Evolutionary conservation across 2,329 filamentous ascomycete species (phyloP), one percentile per base, ranked within the genome.

Genomic region (Fonsecaea pedrosoi): DNA sequence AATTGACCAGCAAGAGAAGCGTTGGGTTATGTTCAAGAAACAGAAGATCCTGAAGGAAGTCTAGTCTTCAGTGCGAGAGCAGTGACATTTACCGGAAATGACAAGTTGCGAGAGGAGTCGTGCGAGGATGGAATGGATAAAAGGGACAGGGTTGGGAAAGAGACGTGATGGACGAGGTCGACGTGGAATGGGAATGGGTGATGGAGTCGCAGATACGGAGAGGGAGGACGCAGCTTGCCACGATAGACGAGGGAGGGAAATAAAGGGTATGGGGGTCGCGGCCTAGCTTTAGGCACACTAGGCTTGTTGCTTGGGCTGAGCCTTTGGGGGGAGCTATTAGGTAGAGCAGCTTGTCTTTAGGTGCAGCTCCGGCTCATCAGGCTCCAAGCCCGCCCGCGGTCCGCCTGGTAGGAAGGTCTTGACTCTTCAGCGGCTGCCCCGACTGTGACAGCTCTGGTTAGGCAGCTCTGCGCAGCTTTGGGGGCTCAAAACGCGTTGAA

Each of bases 41-140:
- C 45, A 40, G 59, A 61, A 54, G 40, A 40, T 54, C 13, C 45
- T 59, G 50, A 45, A 60, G 64, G 63, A 62, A 65, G 55, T 65
- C 57, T 64, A 62, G 62, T 67, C 50, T 53, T 64, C 60, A 60
- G 61, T 50, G 64, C 64, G 48, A 64, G 66, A 64, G 62, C 56
- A 57, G 53, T 62, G 60, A 54, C 66, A 70, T 70, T 70, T 70
- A 64, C 69, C 69, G 65, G 66, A 68, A 70, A 70, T 69, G 69
- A 65, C 38, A 58, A 65, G 50, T 45, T 55, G 53, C 45, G 62
- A 34, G 48, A 32, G 38, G 62, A 64, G 42, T 18, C 42, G 50
- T 30, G 53, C 30, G 50, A 61, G 56, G 63, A 48, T 45, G 57
- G 60, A 57, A 60, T 18, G 18, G 38, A n/a, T 59, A 57, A 42